Conservation (phyloP, 331 rosid species). For the Acacia concinna region DNA sequence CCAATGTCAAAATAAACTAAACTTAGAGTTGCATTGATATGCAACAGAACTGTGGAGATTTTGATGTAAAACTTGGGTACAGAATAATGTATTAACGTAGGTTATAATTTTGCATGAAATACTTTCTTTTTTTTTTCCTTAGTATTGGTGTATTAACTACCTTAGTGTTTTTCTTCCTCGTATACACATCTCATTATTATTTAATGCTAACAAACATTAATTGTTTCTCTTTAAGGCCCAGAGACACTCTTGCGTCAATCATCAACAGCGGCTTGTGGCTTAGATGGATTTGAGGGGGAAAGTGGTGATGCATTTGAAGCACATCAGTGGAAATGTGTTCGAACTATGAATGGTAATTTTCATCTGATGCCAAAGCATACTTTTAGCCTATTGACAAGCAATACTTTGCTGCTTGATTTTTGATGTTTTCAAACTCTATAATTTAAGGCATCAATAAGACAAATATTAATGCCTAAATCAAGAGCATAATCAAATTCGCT, state of each 20-base stretch:
- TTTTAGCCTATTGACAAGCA: slow-evolving; percentile 26
- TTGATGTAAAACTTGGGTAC: slow-evolving; percentile 17
- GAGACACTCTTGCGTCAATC: slow-evolving; percentile 79
- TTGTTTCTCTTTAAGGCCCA: slow-evolving; percentile 62
- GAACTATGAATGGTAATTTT: slow-evolving; percentile 67
- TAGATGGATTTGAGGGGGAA: slow-evolving; percentile 69
- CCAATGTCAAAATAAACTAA: slow-evolving; percentile 16
- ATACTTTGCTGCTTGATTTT: slow-evolving; percentile 26
- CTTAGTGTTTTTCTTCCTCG: background rate
- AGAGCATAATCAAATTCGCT: slow-evolving; percentile 16
- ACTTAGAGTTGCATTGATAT: background rate
- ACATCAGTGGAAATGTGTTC: slow-evolving; percentile 86
- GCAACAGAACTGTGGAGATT: background rate
- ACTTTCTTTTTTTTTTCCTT: background rate
- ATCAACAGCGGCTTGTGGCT: slow-evolving; percentile 48
- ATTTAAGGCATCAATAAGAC: slow-evolving; percentile 17
- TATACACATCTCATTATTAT: background rate
- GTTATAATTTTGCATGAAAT: slow-evolving; percentile 25
- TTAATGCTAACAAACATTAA: slow-evolving; percentile 7
- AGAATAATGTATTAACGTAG: background rate
- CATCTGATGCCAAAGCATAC: slow-evolving; percentile 25
- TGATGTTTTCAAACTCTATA: slow-evolving; percentile 19
- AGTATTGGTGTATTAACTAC: slow-evolving; percentile 8
- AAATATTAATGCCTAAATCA: background rate
- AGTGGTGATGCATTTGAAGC: slow-evolving; percentile 84